These are phyloP conservation scores for Saturnispora gosingensis DNA, from an alignment of 805 yeast genomes.

Conservation along the genomic window DNA sequence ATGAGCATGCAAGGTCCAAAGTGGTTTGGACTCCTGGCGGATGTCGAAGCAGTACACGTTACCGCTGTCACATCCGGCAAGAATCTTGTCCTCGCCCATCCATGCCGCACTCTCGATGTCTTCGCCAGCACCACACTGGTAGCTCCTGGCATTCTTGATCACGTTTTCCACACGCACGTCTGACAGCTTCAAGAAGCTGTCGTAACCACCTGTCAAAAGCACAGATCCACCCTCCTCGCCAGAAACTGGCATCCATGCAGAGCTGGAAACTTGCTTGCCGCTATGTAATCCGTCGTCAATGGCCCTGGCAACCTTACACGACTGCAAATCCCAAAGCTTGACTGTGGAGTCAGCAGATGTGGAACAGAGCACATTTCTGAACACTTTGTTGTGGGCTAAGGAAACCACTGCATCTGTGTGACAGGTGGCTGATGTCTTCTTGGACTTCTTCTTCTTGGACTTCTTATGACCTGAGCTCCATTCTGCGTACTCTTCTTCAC, in stretches of 20 bases:
- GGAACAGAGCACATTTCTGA: conserved; percentile 81
- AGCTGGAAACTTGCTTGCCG: conserved; percentile 73
- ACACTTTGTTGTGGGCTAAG: conserved; percentile 69
- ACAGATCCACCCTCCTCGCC: conserved; percentile 44
- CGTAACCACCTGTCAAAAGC: conserved; percentile 88
- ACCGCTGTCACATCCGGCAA: conserved; percentile 88
- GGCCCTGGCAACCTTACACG: conserved; percentile 70
- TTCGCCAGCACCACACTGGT: conserved; percentile 52
- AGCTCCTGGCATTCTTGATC: conserved; percentile 48
- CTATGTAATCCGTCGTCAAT: conserved; percentile 53
- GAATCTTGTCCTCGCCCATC: conserved; percentile 42
- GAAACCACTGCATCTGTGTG: conserved; percentile 94
- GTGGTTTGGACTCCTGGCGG: conserved; percentile 51
- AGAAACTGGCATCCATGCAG: conserved; percentile 69
- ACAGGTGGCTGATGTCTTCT: conserved; percentile 41
- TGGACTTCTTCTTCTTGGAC: conserved; percentile 37
- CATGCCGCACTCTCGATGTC: conserved; percentile 81
- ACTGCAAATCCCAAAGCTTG: conserved; percentile 86
- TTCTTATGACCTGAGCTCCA: conserved; percentile 17
- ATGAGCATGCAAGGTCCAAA: conserved; percentile 97
- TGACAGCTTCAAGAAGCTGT: conserved; percentile 66
- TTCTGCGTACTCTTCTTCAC: conserved; percentile 48
- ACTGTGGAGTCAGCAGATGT: conserved; percentile 94
- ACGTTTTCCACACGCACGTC: conserved; percentile 75
- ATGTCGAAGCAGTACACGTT: conserved; percentile 83